phyloP scores from a whole-genome alignment of 1,284 basidiomycete genomes.

The Rhodotorula sp. region DNA sequence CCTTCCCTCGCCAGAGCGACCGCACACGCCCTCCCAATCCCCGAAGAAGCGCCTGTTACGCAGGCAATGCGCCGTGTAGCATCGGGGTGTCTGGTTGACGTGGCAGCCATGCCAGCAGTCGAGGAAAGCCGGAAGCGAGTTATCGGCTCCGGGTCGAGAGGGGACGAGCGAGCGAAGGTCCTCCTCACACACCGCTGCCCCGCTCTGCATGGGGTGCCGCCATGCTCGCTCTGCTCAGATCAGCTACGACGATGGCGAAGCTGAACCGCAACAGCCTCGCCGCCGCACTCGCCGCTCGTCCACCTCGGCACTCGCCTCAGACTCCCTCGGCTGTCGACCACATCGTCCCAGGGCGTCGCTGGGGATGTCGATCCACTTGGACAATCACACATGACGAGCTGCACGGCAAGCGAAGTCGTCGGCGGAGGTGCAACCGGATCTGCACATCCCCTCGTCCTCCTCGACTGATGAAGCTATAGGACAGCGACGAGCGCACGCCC shows the following conservation, averaged over 20 bases:
- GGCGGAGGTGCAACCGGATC: too few species aligned
- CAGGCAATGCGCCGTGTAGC: conserved; percentile 22
- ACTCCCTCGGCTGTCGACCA: neutral
- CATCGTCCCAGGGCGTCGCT: neutral
- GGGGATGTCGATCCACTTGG: too few species aligned
- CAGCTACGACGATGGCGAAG: too few species aligned
- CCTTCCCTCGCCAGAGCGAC: conserved; percentile 59
- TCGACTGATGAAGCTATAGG: too few species aligned
- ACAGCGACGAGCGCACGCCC: too few species aligned
- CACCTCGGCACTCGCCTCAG: neutral
- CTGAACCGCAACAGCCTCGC: neutral
- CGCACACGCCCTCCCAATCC: conserved; percentile 57
- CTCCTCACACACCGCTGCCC: neutral
- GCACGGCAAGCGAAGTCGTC: too few species aligned
- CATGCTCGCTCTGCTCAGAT: neutral
- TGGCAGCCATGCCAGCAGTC: neutral
- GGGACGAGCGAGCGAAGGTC: neutral
- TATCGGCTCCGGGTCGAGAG: neutral
- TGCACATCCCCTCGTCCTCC: too few species aligned
- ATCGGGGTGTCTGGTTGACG: neutral
- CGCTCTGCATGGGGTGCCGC: neutral
- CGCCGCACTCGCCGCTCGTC: too few species aligned
- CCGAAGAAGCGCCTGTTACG: conserved; percentile 37
- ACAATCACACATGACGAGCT: too few species aligned
- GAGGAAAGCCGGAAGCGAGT: neutral